phyloP scores from a whole-genome alignment of 805 yeast genomes.

The Metschnikowia reukaufii region DNA sequence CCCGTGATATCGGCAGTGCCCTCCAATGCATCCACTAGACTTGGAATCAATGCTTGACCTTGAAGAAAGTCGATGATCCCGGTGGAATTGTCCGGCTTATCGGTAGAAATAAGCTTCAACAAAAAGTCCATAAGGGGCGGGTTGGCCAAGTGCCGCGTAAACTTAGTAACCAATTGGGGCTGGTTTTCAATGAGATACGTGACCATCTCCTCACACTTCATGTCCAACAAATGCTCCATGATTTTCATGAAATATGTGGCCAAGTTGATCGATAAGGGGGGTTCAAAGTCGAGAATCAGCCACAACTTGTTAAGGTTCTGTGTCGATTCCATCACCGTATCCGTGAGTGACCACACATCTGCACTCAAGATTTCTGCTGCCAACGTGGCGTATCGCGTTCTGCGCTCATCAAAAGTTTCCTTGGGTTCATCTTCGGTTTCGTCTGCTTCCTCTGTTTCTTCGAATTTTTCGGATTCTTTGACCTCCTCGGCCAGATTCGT shows the following conservation, averaged over 20 bases:
- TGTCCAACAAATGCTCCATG: constrained; percentile 43
- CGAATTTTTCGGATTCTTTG: constrained; percentile 7
- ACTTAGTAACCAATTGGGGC: constrained; percentile 40
- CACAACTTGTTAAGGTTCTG: constrained; percentile 69
- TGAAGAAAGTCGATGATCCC: constrained; percentile 48
- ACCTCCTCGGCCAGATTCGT: constrained; percentile 5
- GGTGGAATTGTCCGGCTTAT: constrained; percentile 47
- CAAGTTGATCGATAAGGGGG: constrained; percentile 63
- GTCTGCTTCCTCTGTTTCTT: constrained; percentile 16
- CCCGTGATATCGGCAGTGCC: constrained; percentile 20
- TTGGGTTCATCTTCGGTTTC: constrained; percentile 26
- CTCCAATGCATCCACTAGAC: constrained; percentile 37
- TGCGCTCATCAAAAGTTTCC: constrained; percentile 31
- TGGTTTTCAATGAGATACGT: constrained; percentile 45
- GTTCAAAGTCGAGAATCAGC: constrained; percentile 71
- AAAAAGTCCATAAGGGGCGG: constrained; percentile 49
- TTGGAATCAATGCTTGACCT: constrained; percentile 37
- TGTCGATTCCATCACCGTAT: constrained; percentile 77
- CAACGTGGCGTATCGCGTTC: constrained; percentile 38
- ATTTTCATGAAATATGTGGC: constrained; percentile 68
- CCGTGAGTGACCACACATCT: constrained; percentile 93
- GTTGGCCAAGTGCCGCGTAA: constrained; percentile 44
- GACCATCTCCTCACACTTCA: constrained; percentile 50
- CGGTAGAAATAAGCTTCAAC: constrained; percentile 44
- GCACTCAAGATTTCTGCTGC: constrained; percentile 89